These are phyloP conservation scores for Irineochytrium annulatum DNA, from an alignment of 192 early-diverging fungal genomes.

Conservation along the genomic window DNA sequence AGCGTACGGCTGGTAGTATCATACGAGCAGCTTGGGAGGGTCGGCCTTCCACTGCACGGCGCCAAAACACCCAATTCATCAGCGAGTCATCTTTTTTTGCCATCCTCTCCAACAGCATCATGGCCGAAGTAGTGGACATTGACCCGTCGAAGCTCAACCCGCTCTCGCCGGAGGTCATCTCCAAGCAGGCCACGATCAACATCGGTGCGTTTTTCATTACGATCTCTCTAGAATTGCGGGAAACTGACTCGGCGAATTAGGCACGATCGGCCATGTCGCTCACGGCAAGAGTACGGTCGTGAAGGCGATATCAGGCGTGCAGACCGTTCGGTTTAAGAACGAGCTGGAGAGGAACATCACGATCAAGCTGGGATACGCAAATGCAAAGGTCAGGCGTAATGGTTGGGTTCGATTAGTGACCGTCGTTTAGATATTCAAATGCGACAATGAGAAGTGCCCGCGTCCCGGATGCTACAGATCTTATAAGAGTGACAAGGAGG, in stretches of 20 bases:
- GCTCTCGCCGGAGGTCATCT: slow-evolving; percentile 92
- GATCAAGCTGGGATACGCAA: slow-evolving; percentile 98
- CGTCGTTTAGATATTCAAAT: slow-evolving; percentile 98
- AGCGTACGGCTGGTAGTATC: no score
- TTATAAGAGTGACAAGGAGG: slow-evolving; percentile 74
- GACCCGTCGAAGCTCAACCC: slow-evolving; percentile 59
- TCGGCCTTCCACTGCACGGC: no score
- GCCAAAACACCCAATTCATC: no score
- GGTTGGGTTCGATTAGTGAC: not conserved
- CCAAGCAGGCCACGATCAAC: slow-evolving; percentile 98
- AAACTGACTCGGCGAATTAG: slow-evolving; percentile 30
- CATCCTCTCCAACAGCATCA: no score
- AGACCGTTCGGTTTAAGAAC: slow-evolving; percentile 97
- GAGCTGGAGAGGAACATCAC: slow-evolving; percentile 99
- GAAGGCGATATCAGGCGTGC: slow-evolving; percentile 96
- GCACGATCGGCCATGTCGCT: slow-evolving; percentile 98
- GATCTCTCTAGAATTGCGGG: not conserved
- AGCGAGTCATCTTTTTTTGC: no score
- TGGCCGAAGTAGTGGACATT: slow-evolving; percentile 23
- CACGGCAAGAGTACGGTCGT: slow-evolving; percentile 99
- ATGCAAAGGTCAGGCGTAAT: slow-evolving; percentile 76
- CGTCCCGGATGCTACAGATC: slow-evolving; percentile 95
- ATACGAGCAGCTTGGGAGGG: no score
- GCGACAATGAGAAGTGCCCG: slow-evolving; percentile 86
- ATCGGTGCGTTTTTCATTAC: slow-evolving; percentile 68